Conservation (phyloP, 1,139 yeast species). For the Pneumocystis sp. region DNA sequence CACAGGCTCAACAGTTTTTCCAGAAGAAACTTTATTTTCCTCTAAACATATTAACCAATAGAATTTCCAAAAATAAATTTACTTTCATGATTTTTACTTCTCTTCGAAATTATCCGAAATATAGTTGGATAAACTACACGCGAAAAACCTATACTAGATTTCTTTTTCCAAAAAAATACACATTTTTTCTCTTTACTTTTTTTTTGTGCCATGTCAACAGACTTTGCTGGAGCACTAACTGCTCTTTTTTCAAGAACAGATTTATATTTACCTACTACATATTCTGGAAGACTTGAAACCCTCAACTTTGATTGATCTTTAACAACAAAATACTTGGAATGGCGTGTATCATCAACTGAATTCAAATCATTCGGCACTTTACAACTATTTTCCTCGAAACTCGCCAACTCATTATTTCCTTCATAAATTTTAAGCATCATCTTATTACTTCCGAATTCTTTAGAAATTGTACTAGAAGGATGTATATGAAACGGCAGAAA, state of each 20-base stretch:
- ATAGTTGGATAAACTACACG: background rate
- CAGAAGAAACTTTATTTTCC: conserved; percentile 3
- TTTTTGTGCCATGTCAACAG: background rate
- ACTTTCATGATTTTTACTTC: background rate
- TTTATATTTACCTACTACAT: background rate
- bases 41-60: background rate
- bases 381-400: background rate
- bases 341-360: background rate
- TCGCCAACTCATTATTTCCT: background rate
- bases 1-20: background rate
- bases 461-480: background rate
- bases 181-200: background rate
- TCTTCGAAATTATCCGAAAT: background rate
- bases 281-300: conserved; percentile 1
- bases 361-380: background rate
- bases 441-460: background rate
- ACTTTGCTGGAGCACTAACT: background rate
- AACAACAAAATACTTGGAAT: background rate
- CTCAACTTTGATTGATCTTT: background rate
- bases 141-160: background rate
- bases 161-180: background rate
- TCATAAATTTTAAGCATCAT: background rate
- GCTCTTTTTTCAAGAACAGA: background rate
- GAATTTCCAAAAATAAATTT: background rate
- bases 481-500: conserved; percentile 4